Conservation (phyloP, 768 basidiomycete genomes). For the Naematelia aurantialba region DNA sequence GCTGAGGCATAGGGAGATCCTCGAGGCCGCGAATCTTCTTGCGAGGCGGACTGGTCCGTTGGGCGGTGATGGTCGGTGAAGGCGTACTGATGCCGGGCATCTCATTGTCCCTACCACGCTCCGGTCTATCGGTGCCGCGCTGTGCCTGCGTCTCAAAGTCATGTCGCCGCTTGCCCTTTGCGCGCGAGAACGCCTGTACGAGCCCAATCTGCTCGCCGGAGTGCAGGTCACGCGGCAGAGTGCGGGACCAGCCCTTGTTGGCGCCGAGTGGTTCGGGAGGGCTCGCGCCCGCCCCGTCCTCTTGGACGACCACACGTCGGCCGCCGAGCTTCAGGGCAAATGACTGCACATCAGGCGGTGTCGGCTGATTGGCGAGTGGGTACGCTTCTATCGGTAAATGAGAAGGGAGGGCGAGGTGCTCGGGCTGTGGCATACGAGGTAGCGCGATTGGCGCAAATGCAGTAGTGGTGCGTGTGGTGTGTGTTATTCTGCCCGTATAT, state of each 20-base stretch:
- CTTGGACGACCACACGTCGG: constrained; percentile 34
- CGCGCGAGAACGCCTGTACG: constrained; percentile 17
- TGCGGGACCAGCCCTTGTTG: constrained; percentile 8
- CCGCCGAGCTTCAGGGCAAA: constrained; percentile 38
- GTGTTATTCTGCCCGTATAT: constrained; percentile 33
- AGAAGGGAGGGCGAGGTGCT: constrained; percentile 20
- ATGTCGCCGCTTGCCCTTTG: constrained; percentile 28
- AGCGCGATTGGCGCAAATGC: constrained; percentile 36
- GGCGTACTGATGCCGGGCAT: constrained; percentile 12
- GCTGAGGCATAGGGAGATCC: constrained; percentile 16
- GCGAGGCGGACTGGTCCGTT: constrained; percentile 32
- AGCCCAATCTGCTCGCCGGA: constrained; percentile 8
- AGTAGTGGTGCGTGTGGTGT: constrained; percentile 42
- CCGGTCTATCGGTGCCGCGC: too few species aligned
- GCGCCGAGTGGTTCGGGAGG: not conserved
- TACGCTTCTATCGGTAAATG: constrained; percentile 25
- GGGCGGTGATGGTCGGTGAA: constrained; percentile 13
- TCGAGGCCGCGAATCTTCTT: constrained; percentile 34
- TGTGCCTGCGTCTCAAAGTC: too few species aligned
- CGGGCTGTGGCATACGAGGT: constrained; percentile 33
- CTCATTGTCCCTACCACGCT: constrained; percentile 30
- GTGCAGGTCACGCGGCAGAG: not conserved
- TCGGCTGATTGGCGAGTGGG: constrained; percentile 35
- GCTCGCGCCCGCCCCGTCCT: constrained; percentile 28
- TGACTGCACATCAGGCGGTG: constrained; percentile 38